Conservation (phyloP, 192 early-diverging fungal species). For the Coemansia sp. region DNA sequence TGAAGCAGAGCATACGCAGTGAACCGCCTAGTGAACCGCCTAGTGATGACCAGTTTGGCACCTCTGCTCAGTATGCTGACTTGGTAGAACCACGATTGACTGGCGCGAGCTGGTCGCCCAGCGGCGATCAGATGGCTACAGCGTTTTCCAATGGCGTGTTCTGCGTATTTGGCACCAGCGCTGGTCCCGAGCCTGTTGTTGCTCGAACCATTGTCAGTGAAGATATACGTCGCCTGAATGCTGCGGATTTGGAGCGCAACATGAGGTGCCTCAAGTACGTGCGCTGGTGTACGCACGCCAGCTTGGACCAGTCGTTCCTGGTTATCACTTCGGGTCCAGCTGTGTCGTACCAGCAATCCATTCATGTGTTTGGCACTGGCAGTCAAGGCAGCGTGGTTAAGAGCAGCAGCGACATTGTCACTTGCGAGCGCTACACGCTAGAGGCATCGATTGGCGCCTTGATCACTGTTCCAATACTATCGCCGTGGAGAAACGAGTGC, state of each 20-base stretch:
- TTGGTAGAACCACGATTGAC: slow-evolving; percentile 10
- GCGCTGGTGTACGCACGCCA: slow-evolving; percentile 38
- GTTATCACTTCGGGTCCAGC: slow-evolving; percentile 28
- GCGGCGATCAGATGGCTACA: slow-evolving; percentile 23
- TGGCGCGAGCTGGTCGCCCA: slow-evolving; percentile 43
- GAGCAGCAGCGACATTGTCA: slow-evolving; percentile 11
- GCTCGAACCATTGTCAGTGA: slow-evolving; percentile 16
- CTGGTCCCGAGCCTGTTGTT: slow-evolving; percentile 10
- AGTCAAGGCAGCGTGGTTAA: slow-evolving; percentile 4
- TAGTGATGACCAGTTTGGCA: background rate
- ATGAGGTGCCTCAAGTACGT: slow-evolving; percentile 11
- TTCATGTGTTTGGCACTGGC: slow-evolving; percentile 22
- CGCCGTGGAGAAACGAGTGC: slow-evolving; percentile 36
- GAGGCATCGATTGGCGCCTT: slow-evolving; percentile 8
- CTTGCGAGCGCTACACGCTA: slow-evolving; percentile 5
- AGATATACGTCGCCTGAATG: background rate
- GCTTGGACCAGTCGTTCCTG: slow-evolving; percentile 30
- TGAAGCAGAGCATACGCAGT: background rate
- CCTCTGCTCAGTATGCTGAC: background rate
- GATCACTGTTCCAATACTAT: slow-evolving; percentile 10
- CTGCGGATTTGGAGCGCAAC: slow-evolving; percentile 13
- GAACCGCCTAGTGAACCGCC: background rate
- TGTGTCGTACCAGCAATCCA: slow-evolving; percentile 8
- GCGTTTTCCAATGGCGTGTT: slow-evolving; percentile 36
- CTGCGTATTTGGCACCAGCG: slow-evolving; percentile 22